Conservation (phyloP, 768 basidiomycete species). For the Fomitopsis pulvina region DNA sequence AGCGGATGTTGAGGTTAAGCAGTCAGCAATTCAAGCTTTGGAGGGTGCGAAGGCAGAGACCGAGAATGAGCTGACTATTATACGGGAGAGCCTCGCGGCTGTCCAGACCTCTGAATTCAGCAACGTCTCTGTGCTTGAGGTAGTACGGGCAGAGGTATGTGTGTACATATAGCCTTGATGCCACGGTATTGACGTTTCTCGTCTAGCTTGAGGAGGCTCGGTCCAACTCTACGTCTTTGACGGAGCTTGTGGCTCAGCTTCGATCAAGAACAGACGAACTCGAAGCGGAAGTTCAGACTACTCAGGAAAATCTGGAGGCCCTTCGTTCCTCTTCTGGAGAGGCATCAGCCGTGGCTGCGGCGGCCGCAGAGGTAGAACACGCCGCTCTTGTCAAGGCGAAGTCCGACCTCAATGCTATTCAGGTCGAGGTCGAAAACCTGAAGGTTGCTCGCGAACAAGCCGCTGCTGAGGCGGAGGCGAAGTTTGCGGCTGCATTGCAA, state of each 20-base stretch:
- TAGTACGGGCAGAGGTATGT: conserved; percentile 47
- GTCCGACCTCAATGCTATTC: conserved; percentile 49
- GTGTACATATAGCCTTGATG: background rate
- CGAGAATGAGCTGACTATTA: conserved; percentile 41
- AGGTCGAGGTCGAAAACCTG: conserved; percentile 44
- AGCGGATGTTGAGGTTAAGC: conserved; percentile 44
- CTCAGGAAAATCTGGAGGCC: conserved; percentile 46
- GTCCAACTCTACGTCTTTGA: conserved; percentile 32
- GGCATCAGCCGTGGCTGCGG: conserved; percentile 34
- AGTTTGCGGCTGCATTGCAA: conserved; percentile 39
- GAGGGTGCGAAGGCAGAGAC: conserved; percentile 41
- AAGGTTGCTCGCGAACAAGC: conserved; percentile 44
- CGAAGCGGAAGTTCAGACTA: conserved; percentile 41
- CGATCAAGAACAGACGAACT: conserved; percentile 44
- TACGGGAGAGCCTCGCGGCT: conserved; percentile 34
- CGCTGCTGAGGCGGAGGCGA: conserved; percentile 39
- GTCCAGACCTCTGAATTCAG: conserved; percentile 22
- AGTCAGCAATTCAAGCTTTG: conserved; percentile 35
- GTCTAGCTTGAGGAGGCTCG: conserved; percentile 48
- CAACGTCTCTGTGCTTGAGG: conserved; percentile 30
- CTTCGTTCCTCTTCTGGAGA: conserved; percentile 42
- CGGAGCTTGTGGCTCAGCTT: conserved; percentile 39
- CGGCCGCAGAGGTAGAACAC: conserved; percentile 53
- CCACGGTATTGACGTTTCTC: background rate
- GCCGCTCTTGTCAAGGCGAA: conserved; percentile 60